These are phyloP conservation scores for Neonectria hederae DNA, from an alignment of 2,329 filamentous ascomycete species.

Conservation along the genomic window DNA sequence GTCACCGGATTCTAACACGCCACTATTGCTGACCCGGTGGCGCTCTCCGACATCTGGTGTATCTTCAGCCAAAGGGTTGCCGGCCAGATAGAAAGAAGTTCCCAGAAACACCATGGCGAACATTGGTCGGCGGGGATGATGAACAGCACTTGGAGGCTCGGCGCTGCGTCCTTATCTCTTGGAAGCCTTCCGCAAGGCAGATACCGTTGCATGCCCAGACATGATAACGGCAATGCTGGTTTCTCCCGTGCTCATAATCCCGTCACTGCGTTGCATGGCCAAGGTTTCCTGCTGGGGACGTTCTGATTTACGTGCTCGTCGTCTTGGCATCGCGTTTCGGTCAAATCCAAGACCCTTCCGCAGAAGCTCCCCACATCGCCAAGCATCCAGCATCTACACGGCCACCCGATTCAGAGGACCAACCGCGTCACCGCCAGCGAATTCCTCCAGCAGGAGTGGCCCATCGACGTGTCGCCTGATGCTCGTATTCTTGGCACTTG, in stretches of 20 bases:
- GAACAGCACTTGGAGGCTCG: slow-evolving; percentile 10
- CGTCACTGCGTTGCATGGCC: not conserved
- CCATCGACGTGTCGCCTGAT: slow-evolving; percentile 19
- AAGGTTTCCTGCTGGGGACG: not conserved
- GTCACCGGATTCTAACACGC: slow-evolving; percentile 2
- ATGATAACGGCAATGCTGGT: slow-evolving; percentile 30
- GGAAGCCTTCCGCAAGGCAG: slow-evolving; percentile 22
- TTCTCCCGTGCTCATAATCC: slow-evolving; percentile 18
- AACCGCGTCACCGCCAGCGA: not conserved
- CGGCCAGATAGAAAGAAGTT: not conserved
- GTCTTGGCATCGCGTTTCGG: slow-evolving; percentile 37
- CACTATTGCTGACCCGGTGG: slow-evolving; percentile 15
- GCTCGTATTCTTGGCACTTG: slow-evolving; percentile 32
- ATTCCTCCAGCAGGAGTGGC: not conserved
- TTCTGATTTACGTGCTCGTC: slow-evolving; percentile 23
- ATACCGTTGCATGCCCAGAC: slow-evolving; percentile 21
- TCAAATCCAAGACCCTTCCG: slow-evolving; percentile 29
- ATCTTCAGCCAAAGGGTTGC: not conserved
- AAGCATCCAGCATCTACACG: slow-evolving; percentile 25
- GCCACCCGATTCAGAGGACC: slow-evolving; percentile 28
- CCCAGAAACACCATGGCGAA: slow-evolving; percentile 1
- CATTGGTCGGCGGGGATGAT: not conserved
- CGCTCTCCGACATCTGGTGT: not conserved
- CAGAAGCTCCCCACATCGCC: slow-evolving; percentile 27
- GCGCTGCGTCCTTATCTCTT: slow-evolving; percentile 29